Evolutionary conservation across 2,329 filamentous ascomycete species (phyloP).

Genomic region (Calonectria ilicicola): DNA sequence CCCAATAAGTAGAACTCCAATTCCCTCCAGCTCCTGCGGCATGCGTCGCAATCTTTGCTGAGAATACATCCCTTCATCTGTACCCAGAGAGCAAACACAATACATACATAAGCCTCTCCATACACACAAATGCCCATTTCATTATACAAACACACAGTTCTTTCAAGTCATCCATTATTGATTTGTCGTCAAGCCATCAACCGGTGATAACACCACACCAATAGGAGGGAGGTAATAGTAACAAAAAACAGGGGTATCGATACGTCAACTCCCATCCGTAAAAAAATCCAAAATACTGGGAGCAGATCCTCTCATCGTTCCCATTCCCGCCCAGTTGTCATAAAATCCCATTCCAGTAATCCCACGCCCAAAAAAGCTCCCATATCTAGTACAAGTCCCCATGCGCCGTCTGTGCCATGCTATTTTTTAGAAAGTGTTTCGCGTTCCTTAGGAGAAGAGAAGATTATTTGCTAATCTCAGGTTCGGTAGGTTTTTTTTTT

Average conservation of each 20-base stretch:
- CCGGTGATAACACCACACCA: slow-evolving; percentile 15
- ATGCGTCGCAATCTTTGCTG: background rate
- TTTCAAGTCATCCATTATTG: slow-evolving; percentile 27
- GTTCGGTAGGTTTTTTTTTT: background rate
- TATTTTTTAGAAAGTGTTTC: slow-evolving; percentile 32
- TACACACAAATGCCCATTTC: slow-evolving; percentile 8
- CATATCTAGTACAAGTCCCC: slow-evolving; percentile 41
- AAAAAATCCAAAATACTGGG: slow-evolving; percentile 28
- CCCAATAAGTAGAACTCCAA: background rate
- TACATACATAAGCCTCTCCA: background rate
- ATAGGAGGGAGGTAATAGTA: slow-evolving; percentile 24
- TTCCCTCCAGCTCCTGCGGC: background rate
- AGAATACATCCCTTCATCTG: background rate
- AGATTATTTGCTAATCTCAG: slow-evolving; percentile 10
- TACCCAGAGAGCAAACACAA: background rate
- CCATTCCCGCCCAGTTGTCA: slow-evolving; percentile 24
- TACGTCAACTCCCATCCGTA: slow-evolving; percentile 42
- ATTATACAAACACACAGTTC: slow-evolving; percentile 9
- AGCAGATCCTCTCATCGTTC: slow-evolving; percentile 25
- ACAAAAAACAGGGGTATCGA: slow-evolving; percentile 46
- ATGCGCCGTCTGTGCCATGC: slow-evolving; percentile 46
- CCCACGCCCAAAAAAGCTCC: slow-evolving; percentile 22
- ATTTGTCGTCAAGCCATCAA: slow-evolving; percentile 29
- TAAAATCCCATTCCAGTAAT: slow-evolving; percentile 30
- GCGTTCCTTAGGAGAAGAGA: slow-evolving; percentile 28